Base-by-base conservation (phyloP, 805 yeast species). In the Saturnispora quitensis region DNA sequence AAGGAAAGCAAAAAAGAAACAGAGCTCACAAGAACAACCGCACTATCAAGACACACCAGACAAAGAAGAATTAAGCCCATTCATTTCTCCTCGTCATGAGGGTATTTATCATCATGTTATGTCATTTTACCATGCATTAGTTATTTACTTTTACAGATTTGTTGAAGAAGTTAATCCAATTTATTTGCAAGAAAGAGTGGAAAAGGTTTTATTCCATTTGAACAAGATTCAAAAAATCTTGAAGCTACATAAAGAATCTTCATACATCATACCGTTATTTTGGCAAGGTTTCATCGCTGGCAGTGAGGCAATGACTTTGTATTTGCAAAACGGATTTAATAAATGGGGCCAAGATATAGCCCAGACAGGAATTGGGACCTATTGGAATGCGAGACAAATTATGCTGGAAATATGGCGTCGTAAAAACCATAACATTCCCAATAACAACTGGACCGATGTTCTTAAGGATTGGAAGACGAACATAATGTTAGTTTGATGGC, bases 251-350 rank as follows among this genome's bases (percentile, higher is more conserved):
- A 68, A 73, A 20, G 81, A 78, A 25, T 80, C 83, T 1, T 62
- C 66, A 3, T 76, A 84, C 20, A 80, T 80, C 48, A 78, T 84
- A 35, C 96, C 97, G 4, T 69, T 87, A 34, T 81, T 87, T 59
- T 89, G 96, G 93, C 91, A 86, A 61, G 95, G 93, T 0, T 89
- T 89, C 58, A 83, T 89, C 43, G 89, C 91, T 1, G 96, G 95
- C 0, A 84, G 93, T 60, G 89, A 86, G 55, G 84, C 89, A 10
- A 75, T 78, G 53, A 78, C 82, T 5, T 58, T 66, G 1, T 72
- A 71, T 35, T 66, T 82, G 36, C 91, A 86, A 56, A 68, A 74
- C 53, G 82, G 88, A 42, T 87, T 79, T 67, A 82, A 80, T 60
- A 71, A 73, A 53, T 88, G 95, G 95, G 82, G 82, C 10, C 80